Conservation (phyloP, 1,284 basidiomycete genomes). For the Prillingera fragicola region DNA sequence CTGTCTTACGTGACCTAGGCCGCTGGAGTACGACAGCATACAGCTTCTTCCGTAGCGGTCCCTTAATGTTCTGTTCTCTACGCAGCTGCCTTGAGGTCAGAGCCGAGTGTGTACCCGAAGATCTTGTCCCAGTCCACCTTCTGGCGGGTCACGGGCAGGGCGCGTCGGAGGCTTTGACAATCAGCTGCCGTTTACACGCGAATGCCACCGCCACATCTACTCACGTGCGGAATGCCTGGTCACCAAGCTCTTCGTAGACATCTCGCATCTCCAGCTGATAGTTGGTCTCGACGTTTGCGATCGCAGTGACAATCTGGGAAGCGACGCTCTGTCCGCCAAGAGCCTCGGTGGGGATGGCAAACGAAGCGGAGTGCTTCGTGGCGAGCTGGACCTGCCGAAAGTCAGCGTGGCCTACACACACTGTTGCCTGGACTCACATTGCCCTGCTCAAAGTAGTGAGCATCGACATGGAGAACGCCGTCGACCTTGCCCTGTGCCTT, state of each 20-base stretch:
- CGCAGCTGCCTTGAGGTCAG: slow-evolving; percentile 56
- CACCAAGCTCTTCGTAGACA: slow-evolving; percentile 76
- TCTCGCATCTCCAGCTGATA: slow-evolving; percentile 76
- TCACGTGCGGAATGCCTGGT: slow-evolving; percentile 75
- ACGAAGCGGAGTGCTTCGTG: slow-evolving; percentile 62
- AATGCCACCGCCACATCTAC: slow-evolving; percentile 10
- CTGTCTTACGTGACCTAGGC: too few relatives aligned
- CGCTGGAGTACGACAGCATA: too few relatives aligned
- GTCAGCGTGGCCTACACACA: neutral
- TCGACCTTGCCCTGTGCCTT: slow-evolving; percentile 34
- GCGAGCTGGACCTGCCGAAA: slow-evolving; percentile 71
- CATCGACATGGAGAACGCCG: slow-evolving; percentile 68
- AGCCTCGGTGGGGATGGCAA: slow-evolving; percentile 59
- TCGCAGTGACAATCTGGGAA: slow-evolving; percentile 60
- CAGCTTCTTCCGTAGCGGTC: too few relatives aligned
- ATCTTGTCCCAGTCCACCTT: slow-evolving; percentile 94
- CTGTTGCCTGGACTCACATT: slow-evolving; percentile 65
- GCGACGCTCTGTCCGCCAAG: slow-evolving; percentile 53
- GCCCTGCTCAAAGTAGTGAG: slow-evolving; percentile 95
- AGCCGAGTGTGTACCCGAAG: slow-evolving; percentile 74
- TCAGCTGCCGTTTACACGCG: neutral
- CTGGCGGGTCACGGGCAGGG: slow-evolving; percentile 82
- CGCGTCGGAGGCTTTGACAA: slow-evolving; percentile 62
- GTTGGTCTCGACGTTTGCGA: slow-evolving; percentile 71
- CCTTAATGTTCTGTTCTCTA: neutral